Conservation (phyloP, 495 filamentous ascomycete species). For the Aspergillus homomorphus region DNA sequence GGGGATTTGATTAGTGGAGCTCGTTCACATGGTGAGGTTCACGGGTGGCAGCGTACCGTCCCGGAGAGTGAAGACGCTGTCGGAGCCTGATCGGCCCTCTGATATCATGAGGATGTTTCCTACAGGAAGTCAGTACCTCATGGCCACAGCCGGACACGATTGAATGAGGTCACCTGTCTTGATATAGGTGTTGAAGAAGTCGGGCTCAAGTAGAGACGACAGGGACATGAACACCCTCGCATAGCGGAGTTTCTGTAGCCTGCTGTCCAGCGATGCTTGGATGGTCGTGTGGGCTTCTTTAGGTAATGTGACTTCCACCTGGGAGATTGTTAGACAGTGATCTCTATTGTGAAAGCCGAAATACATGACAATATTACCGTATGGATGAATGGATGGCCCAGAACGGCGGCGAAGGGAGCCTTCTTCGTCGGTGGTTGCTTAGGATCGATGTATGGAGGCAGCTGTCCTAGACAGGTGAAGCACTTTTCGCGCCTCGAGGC, state of each 20-base stretch:
- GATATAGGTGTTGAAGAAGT: constrained; percentile 84
- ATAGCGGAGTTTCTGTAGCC: constrained; percentile 50
- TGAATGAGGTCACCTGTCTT: constrained; percentile 62
- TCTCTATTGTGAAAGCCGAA: not conserved
- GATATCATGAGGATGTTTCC: constrained; percentile 91
- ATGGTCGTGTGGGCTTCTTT: constrained; percentile 60
- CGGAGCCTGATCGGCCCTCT: constrained; percentile 73
- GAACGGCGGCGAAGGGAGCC: constrained; percentile 68
- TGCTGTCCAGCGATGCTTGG: constrained; percentile 48
- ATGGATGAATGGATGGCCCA: constrained; percentile 69
- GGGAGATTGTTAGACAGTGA: constrained; percentile 10
- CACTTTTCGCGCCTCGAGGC: constrained; percentile 65
- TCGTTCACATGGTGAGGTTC: not conserved
- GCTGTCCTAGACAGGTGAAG: constrained; percentile 63
- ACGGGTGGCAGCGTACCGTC: constrained; percentile 52
- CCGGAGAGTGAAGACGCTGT: constrained; percentile 72
- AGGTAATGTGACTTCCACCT: constrained; percentile 77
- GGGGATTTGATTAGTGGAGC: constrained; percentile 9
- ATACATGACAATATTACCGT: constrained; percentile 48
- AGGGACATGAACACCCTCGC: constrained; percentile 73
- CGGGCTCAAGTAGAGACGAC: constrained; percentile 63
- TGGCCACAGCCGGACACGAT: not conserved
- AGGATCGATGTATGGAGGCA: constrained; percentile 63
- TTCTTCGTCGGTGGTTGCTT: constrained; percentile 68
- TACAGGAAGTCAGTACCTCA: constrained; percentile 26